phyloP scores from a whole-genome alignment of 1,284 basidiomycete species.

The Lentinula novae-zelandiae region DNA sequence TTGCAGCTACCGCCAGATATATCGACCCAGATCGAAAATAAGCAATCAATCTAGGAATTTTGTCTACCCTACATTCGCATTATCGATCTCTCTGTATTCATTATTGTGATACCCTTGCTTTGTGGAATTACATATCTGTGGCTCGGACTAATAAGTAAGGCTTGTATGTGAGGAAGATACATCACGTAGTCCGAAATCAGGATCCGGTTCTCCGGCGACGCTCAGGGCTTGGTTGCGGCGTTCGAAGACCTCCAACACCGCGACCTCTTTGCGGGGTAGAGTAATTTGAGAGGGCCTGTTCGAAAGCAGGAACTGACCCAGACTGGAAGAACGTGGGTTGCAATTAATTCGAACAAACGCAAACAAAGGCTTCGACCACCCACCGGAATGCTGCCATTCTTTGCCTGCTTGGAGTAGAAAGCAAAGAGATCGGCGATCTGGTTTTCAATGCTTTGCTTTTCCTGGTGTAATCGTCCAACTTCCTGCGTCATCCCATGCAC shows the following conservation, averaged over 20 bases:
- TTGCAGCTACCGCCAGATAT: conserved; percentile 45
- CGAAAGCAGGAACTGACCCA: neutral
- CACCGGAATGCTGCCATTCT: conserved; percentile 1
- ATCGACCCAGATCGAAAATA: conserved; percentile 23
- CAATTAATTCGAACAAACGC: neutral
- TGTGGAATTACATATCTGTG: neutral
- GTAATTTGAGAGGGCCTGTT: neutral
- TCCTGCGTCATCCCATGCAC: conserved; percentile 73
- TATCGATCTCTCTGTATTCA: neutral
- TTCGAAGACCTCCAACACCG: conserved; percentile 4
- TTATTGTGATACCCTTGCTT: neutral
- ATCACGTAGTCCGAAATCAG: neutral
- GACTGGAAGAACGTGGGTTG: neutral
- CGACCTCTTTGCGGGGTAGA: neutral
- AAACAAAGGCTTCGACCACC: neutral
- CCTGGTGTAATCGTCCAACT: conserved; percentile 66
- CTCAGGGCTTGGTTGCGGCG: conserved; percentile 1
- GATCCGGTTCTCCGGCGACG: neutral
- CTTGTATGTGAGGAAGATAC: neutral
- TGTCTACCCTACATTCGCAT: neutral
- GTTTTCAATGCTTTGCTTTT: conserved; percentile 70
- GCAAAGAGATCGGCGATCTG: conserved; percentile 71
- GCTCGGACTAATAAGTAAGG: neutral
- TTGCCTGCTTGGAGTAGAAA: conserved; percentile 51
- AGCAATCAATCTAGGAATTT: neutral